These are phyloP conservation scores for Symbiodinium pilosum DNA, from an alignment of 73 alveolate species.

Conservation along the genomic window DNA sequence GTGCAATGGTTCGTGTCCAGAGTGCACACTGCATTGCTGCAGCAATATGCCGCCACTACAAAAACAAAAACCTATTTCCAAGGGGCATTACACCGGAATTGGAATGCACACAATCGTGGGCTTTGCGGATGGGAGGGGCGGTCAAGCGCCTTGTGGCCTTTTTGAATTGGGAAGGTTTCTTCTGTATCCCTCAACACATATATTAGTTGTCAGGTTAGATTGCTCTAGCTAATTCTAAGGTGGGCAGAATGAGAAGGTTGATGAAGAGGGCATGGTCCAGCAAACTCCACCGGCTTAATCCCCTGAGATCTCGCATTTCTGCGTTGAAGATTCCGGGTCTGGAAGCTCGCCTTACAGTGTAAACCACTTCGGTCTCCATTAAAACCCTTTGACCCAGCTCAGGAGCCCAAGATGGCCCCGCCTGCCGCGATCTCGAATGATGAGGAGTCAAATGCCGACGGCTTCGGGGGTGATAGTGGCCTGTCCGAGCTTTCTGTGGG, in stretches of 20 bases:
- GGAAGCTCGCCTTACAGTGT: not conserved
- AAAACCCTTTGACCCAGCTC: not conserved
- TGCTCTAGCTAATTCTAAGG: not conserved
- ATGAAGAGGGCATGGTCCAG: not conserved
- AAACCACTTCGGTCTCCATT: not conserved
- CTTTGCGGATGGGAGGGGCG: not conserved
- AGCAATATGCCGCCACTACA: not conserved
- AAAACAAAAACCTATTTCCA: not conserved
- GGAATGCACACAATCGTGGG: not conserved
- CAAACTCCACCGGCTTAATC: not conserved
- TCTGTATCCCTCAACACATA: too few species aligned
- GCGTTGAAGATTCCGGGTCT: not conserved
- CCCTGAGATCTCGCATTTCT: not conserved
- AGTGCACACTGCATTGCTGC: not conserved
- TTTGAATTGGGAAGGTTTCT: too few species aligned
- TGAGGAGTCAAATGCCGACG: not conserved
- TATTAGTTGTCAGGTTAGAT: too few species aligned
- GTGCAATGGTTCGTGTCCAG: not conserved
- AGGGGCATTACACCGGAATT: not conserved
- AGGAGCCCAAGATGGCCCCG: not conserved
- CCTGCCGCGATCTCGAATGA: not conserved
- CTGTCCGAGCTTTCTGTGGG: too few species aligned
- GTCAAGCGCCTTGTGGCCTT: not conserved
- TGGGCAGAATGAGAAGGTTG: not conserved
- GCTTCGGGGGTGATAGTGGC: not conserved